Base-by-base conservation (phyloP, 2,329 filamentous ascomycete genomes). In the Epichloe hybrida region DNA sequence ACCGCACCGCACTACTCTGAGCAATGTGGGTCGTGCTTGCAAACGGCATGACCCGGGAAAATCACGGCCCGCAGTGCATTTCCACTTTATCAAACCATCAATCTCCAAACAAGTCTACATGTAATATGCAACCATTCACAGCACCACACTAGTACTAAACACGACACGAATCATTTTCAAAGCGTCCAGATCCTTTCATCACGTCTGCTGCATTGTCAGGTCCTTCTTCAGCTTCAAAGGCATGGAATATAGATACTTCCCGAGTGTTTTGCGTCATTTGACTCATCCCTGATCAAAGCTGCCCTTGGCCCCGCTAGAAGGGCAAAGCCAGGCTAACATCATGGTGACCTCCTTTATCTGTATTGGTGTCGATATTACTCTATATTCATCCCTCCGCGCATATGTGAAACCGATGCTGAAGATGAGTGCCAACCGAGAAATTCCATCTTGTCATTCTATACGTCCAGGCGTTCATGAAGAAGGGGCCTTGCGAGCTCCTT, bases 401-500 rank as follows among this genome's bases (percentile, higher is more conserved):
- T 21, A 6, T 15, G n/a, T 44, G 48, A 50, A 36, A 50, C 40
- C 40, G 27, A 50, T 20, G 23, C 38, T 39, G 21, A 45, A 20
- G 34, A 45, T 45, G 15, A 15, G 15, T n/a, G 17, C 39, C 20
- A 13, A 50, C 13, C 20, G 37, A 4, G 15, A 6, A 39, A n/a
- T 37, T 4, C 47, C 31, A 1, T 34, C 17, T 20, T 11, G 46
- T n/a, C 23, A 35, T 17, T 2, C 27, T 2, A 39, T 21, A 39
- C 27, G 6, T 12, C 23, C 13, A 13, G 38, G 20, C 15, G 20
- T 31, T 43, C 8, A 2, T 20, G 48, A 8, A 50, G 36, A 20
- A 47, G 21, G 46, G 21, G 5, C 7, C 31, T 23, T 13, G n/a
- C 20, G 40, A 47, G 7, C 48, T 53, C 54, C 52, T 53, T 46